Evolutionary conservation across 73 alveolate genomes (phyloP), one percentile per base, ranked within the genome.

Genomic region (Strombidium stylifer): DNA sequence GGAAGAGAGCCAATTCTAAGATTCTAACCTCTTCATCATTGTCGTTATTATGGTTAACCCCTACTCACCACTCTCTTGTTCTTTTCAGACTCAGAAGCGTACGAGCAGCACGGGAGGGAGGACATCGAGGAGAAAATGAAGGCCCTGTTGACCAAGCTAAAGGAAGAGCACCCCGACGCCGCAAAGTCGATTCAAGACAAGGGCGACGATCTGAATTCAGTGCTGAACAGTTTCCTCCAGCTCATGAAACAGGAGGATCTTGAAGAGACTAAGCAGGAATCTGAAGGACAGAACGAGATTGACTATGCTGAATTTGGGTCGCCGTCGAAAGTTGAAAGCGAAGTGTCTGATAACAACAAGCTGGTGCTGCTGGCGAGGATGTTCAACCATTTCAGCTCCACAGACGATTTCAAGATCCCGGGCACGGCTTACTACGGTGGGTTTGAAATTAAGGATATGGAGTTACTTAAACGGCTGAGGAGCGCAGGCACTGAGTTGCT

Each of bases 401-500:
- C 44, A 25, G 96, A 87, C 48, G 93, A 87, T 51, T 81, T 35
- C 53, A 73, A 88, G 40, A 79, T 67, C 26, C 52, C 79, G n/a
- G 85, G 50, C n/a, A 82, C 96, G 19, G 72, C 57, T 41, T 73
- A 73, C 28, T 49, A 69, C 42, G 96, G 96, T 15, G 96, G 96
- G 7, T 74, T 74, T 39, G 74, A 51, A 28, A 67, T 87, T 15
- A n/a, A 24, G 20, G 98, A 90, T 56, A 28, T 69, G 54, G 79
- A 46, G 25, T 51, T 82, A 11, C 34, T 70, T 10, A 27, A 45
- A 15, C 82, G 75, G 45, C 62, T 85, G 4, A 70, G 98, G 76
- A 55, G 90, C 15, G 86, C 85, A 18, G 98, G 94, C 7, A 86
- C 81, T 56, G 98, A 90, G 45, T 51, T 90, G 24, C 52, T 90